Conservation (phyloP, 306 rosid genomes). For the Macrotyloma uniflorum region DNA sequence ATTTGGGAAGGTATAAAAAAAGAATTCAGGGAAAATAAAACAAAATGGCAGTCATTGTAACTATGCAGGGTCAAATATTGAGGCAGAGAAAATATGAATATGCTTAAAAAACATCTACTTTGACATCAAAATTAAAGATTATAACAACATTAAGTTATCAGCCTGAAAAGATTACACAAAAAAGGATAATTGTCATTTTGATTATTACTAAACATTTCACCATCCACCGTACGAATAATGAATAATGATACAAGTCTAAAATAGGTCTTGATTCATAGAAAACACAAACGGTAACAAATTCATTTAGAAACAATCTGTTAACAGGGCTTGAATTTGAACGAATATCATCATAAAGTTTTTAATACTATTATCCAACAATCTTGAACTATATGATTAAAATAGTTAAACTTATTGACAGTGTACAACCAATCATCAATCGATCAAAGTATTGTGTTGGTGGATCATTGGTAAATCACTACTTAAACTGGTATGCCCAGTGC, state of each 20-base stretch:
- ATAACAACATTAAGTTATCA: not conserved
- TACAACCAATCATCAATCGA: too few species aligned
- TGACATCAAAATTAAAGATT: not conserved
- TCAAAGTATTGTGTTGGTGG: too few species aligned
- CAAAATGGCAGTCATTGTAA: not conserved
- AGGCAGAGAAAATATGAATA: not conserved
- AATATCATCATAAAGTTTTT: not conserved
- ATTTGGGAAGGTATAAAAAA: not conserved
- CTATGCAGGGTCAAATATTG: not conserved
- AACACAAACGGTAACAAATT: slow-evolving; percentile 2
- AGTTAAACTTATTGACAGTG: not conserved
- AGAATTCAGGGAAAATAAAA: not conserved
- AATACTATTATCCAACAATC: not conserved
- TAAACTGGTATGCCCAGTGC: too few species aligned
- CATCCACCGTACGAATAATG: not conserved
- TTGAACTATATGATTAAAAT: not conserved
- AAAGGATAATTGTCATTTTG: not conserved
- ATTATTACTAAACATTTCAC: not conserved
- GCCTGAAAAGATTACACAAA: not conserved
- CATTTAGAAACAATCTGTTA: not conserved
- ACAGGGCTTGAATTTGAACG: not conserved
- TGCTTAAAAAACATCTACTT: not conserved
- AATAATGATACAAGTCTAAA: not conserved
- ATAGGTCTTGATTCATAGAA: not conserved
- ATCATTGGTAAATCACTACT: too few species aligned